Base-by-base conservation (phyloP, 2,329 filamentous ascomycete genomes). In the Aspergillus vadensis region DNA sequence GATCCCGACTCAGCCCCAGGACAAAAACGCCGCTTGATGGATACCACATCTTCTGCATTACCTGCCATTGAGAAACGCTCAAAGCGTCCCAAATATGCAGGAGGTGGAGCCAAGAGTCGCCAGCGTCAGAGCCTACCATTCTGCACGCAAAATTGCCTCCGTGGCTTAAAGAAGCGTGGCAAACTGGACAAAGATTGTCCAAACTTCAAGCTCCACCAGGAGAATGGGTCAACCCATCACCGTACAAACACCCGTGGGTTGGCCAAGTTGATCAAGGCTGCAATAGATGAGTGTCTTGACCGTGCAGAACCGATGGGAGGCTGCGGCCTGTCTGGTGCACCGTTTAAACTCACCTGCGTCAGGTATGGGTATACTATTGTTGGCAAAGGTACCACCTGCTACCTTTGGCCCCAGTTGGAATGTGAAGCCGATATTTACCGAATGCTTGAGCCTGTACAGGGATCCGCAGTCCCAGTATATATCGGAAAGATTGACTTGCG, bases 371-470 rank as follows among this genome's bases (percentile, higher is more conserved):
- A 71, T 41, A 70, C 65, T 2, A 49, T 69, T 9, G 21, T 75
- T 41, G 72, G 70, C 15, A 76, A 76, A 64, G 72, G 70, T 30
- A 75, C 72, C 0, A 74, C 68, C 4, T 68, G 63, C 2, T 15
- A 52, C 23, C 67, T 66, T 7, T 72, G 71, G 70, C 62, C 61
- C 6, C 56, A 61, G 21, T 65, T 73, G 41, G 69, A 66, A 4
- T 55, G 63, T 9, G 70, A 74, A 64, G 66, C 61, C 6, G 59
- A 69, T 0, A 53, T 72, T 9, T 73, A 74, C 54, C 54, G 56
- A 15, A 41, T 69, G 15, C 69, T 72, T 12, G 55, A 54, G 38
- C 58, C 55, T 9, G 65, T 53, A 3, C 70, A 75, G 51, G 70
- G 70, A 3, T 68, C 65, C 25, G 67, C 68, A 2, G 63, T 74